Evolutionary conservation across 345 rosid species (phyloP).

Genomic region (Physaria fendleri): DNA sequence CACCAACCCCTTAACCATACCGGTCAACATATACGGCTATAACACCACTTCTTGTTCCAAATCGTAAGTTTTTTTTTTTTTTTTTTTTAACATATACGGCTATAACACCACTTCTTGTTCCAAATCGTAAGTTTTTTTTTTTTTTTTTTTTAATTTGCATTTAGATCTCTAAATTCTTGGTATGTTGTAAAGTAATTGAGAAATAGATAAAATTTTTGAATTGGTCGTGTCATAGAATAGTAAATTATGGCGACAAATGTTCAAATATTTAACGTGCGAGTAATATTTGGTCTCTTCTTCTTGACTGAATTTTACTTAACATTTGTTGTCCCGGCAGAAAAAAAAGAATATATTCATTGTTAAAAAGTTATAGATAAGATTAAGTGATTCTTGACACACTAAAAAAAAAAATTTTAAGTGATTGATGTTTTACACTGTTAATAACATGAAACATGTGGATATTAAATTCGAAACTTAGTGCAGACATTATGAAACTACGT

Average conservation of each 20-base stretch:
- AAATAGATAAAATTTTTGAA: background rate
- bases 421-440: background rate
- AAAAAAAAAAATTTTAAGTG: too few relatives aligned
- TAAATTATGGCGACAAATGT: background rate
- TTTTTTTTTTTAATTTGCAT: background rate
- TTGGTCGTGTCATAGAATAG: background rate
- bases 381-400: too few relatives aligned
- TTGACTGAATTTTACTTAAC: too few relatives aligned
- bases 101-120: background rate
- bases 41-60: background rate
- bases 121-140: background rate
- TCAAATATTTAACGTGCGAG: background rate
- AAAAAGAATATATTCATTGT: background rate
- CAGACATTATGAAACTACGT: background rate
- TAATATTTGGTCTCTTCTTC: too few relatives aligned
- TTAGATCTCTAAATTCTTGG: background rate
- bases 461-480: background rate
- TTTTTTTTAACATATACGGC: background rate
- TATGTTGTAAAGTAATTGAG: background rate
- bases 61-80: background rate
- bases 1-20: slow-evolving; percentile 1
- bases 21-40: slow-evolving; percentile 12
- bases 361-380: background rate
- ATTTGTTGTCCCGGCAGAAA: too few relatives aligned
- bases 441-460: background rate